Evolutionary conservation across 306 rosid genomes (phyloP).

Genomic region (Prunus mume): DNA sequence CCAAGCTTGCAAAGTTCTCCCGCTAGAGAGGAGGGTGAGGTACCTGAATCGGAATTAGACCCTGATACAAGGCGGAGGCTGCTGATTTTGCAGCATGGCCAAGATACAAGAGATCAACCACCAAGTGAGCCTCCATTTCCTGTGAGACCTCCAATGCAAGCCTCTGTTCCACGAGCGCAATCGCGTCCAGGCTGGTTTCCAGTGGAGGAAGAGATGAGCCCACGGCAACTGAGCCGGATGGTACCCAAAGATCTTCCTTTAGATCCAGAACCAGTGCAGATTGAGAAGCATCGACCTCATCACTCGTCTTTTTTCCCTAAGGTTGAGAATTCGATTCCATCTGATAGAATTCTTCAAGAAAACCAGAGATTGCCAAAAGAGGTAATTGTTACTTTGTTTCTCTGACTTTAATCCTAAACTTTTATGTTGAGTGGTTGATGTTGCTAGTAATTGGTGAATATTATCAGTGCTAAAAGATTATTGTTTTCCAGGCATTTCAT

Average conservation of each 20-base stretch:
- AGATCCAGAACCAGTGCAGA: slow-evolving; percentile 65
- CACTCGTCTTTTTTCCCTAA: slow-evolving; percentile 71
- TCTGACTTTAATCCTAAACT: slow-evolving; percentile 22
- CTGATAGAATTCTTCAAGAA: slow-evolving; percentile 74
- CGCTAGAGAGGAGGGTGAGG: slow-evolving; percentile 99
- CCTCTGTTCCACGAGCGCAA: slow-evolving; percentile 55
- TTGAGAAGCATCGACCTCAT: slow-evolving; percentile 71
- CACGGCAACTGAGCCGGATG: slow-evolving; percentile 53
- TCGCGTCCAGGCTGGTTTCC: slow-evolving; percentile 79
- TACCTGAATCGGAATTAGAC: slow-evolving; percentile 95
- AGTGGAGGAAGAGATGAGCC: slow-evolving; percentile 85
- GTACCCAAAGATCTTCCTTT: slow-evolving; percentile 68
- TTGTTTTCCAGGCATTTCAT: slow-evolving; percentile 65
- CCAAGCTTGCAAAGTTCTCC: slow-evolving; percentile 86
- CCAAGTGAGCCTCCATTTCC: slow-evolving; percentile 75
- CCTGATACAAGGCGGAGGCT: slow-evolving; percentile 99
- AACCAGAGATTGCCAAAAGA: slow-evolving; percentile 72
- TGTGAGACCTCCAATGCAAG: slow-evolving; percentile 59
- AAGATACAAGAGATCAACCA: slow-evolving; percentile 74
- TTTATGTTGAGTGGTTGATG: slow-evolving; percentile 11
- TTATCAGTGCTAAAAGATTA: slow-evolving; percentile 9
- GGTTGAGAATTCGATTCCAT: slow-evolving; percentile 61
- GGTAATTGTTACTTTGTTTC: slow-evolving; percentile 43
- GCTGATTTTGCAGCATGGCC: slow-evolving; percentile 98
- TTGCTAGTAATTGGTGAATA: slow-evolving; percentile 19